Evolutionary conservation across 2,329 filamentous ascomycete genomes (phyloP).

Genomic region (Myriosclerotinia scirpicola): DNA sequence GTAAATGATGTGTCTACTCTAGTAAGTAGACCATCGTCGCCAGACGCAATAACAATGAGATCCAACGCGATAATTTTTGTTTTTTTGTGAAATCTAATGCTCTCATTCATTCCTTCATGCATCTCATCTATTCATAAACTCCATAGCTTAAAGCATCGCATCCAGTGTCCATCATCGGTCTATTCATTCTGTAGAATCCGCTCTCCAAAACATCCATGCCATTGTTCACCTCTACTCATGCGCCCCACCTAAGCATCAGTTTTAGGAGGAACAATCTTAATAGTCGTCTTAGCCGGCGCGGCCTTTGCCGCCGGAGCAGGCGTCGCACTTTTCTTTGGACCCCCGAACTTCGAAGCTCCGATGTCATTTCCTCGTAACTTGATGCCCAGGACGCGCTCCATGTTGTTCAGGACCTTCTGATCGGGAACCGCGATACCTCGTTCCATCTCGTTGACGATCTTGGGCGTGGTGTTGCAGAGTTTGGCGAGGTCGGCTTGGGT

Average conservation of each 20-base stretch:
- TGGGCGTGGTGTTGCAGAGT: conserved; percentile 83
- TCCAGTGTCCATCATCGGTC: not conserved
- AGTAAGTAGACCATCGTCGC: not conserved
- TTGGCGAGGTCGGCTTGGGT: conserved; percentile 86
- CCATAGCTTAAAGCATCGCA: not conserved
- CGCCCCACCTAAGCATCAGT: not conserved
- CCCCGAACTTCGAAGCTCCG: conserved; percentile 73
- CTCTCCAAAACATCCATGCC: not conserved
- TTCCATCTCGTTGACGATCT: conserved; percentile 83
- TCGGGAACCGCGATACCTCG: conserved; percentile 74
- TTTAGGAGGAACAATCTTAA: conserved; percentile 17
- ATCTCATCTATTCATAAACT: conserved; percentile 14
- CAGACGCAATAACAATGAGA: not conserved
- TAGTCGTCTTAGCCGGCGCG: conserved; percentile 28
- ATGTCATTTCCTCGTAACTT: conserved; percentile 85
- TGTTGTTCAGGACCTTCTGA: conserved; percentile 74
- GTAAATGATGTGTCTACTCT: not conserved
- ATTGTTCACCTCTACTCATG: not conserved
- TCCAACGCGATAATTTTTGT: conserved; percentile 6
- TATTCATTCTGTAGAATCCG: not conserved
- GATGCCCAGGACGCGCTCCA: conserved; percentile 85
- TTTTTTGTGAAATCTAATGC: not conserved
- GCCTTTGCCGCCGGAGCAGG: conserved; percentile 11
- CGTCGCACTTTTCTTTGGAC: conserved; percentile 42
- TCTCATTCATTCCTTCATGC: not conserved